phyloP scores from a whole-genome alignment of 495 filamentous ascomycete genomes.

The Neurospora pannonica region DNA sequence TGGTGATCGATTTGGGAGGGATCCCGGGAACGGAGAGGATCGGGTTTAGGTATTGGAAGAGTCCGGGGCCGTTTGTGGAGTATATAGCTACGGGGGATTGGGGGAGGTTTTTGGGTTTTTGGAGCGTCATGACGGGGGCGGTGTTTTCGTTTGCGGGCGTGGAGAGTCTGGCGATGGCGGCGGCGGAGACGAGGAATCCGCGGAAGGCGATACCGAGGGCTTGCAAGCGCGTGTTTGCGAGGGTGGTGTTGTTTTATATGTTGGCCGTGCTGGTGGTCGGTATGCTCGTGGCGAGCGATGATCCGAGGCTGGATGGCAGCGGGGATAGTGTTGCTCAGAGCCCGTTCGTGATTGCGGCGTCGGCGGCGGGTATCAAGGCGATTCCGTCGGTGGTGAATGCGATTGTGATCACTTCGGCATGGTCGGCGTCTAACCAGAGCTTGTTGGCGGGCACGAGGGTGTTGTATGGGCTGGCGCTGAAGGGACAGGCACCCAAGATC shows the following conservation, averaged over 20 bases:
- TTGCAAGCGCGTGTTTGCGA: constrained; percentile 59
- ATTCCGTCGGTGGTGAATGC: constrained; percentile 59
- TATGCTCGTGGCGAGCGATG: constrained; percentile 55
- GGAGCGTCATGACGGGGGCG: constrained; percentile 49
- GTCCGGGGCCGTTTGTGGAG: constrained; percentile 60
- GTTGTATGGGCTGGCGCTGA: constrained; percentile 52
- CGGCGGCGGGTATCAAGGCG: constrained; percentile 52
- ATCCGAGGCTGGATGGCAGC: constrained; percentile 38
- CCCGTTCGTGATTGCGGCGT: constrained; percentile 65
- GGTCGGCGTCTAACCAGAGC: constrained; percentile 57
- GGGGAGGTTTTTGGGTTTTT: constrained; percentile 50
- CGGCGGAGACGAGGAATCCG: constrained; percentile 65
- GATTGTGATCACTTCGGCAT: constrained; percentile 62
- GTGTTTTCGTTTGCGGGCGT: constrained; percentile 52
- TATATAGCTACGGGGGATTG: constrained; percentile 42
- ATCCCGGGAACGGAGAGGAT: constrained; percentile 45
- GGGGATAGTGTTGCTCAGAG: constrained; percentile 45
- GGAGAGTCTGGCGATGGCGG: constrained; percentile 53
- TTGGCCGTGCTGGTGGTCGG: constrained; percentile 62
- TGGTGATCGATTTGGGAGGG: constrained; percentile 57
- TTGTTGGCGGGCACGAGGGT: constrained; percentile 54
- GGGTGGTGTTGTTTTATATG: constrained; percentile 65
- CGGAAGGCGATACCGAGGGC: constrained; percentile 61
- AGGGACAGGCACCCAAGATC: constrained; percentile 47
- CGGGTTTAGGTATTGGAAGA: constrained; percentile 58